Base-by-base conservation (phyloP, 2,329 filamentous ascomycete genomes). In the Phialocephala subalpina region DNA sequence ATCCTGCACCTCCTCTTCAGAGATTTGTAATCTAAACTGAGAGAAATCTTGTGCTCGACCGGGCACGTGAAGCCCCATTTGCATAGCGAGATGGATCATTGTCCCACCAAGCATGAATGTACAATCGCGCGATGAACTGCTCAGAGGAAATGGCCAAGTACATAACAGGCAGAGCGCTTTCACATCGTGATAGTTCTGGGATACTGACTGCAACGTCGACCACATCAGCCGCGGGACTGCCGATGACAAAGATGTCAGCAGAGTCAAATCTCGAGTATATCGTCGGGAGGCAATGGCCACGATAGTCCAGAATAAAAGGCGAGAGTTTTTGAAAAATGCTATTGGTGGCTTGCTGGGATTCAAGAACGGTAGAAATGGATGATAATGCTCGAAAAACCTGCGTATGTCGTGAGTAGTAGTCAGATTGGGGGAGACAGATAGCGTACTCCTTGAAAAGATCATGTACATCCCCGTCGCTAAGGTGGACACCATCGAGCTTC, bases 31-130 rank as follows among this genome's bases (percentile, higher is more conserved):
- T 88, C 35, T 88, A 40, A 90, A 88, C 60, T 90, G 82, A 1
- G 90, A 92, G 76, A 94, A 94, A 77, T 94, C 92, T 74, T 93
- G 90, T 58, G 91, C 91, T 75, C 93, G 89, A 58, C 90, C 91
- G 6, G 91, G 92, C 49, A 91, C 86, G 73, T 94, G 91, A 57
- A 94, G 82, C 20, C 92, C 91, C 68, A 93, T 92, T 70, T 92
- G 90, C 71, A 92, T 92, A 18, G 91, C 91, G n/a, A 91, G 88
- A 79, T 93, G 92, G 86, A 93, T 92, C 90, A 93, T 92, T 69
- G 92, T 86, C 47, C 91, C 91, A 20, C 63, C 67, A 11, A 73
- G 63, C 62, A 71, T 70, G 33, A 71, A 72, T 11, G 72, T 70
- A 0, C 68, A 59, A 55, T 75, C 73, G 1, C 58, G 35, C 2